phyloP scores from a whole-genome alignment of 768 basidiomycete genomes.

The Serpula lacrymans region DNA sequence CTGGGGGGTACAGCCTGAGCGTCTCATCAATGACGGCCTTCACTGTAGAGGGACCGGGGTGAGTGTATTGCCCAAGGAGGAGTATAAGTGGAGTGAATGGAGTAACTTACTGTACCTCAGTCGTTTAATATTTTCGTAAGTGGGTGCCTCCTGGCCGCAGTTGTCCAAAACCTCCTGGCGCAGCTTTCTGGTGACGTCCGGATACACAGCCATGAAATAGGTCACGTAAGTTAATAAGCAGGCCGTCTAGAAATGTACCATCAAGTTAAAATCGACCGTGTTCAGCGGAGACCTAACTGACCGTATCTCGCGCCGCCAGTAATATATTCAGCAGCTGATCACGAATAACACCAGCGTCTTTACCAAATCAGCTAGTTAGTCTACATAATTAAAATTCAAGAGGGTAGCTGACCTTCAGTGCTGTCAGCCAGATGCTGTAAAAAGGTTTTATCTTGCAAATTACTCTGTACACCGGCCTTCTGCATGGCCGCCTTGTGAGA shows the following conservation, averaged over 20 bases:
- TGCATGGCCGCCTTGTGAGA: constrained; percentile 39
- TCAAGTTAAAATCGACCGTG: neutral
- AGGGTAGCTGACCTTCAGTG: constrained; percentile 48
- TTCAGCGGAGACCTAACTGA: constrained; percentile 28
- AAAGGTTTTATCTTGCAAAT: constrained; percentile 56
- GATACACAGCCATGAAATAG: constrained; percentile 67
- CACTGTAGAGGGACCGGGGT: constrained; percentile 38
- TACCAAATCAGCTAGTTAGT: constrained; percentile 4
- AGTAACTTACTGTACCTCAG: constrained; percentile 65
- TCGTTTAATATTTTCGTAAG: constrained; percentile 52
- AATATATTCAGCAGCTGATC: constrained; percentile 79
- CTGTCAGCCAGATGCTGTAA: constrained; percentile 64
- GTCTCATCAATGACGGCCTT: constrained; percentile 79
- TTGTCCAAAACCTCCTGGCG: constrained; percentile 59
- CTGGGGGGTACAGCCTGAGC: constrained; percentile 74
- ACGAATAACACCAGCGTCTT: constrained; percentile 64
- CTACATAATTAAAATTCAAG: neutral
- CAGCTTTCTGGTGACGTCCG: constrained; percentile 49
- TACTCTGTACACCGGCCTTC: constrained; percentile 34
- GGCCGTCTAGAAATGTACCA: constrained; percentile 52
- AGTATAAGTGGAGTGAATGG: constrained; percentile 10
- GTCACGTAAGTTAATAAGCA: constrained; percentile 65
- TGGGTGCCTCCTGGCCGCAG: constrained; percentile 50
- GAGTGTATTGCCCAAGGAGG: constrained; percentile 3
- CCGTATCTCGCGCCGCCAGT: constrained; percentile 76